Evolutionary conservation across 257 asterid species (phyloP), one percentile per base, ranked within the genome.

Genomic region (Primulina huaijiensis): DNA sequence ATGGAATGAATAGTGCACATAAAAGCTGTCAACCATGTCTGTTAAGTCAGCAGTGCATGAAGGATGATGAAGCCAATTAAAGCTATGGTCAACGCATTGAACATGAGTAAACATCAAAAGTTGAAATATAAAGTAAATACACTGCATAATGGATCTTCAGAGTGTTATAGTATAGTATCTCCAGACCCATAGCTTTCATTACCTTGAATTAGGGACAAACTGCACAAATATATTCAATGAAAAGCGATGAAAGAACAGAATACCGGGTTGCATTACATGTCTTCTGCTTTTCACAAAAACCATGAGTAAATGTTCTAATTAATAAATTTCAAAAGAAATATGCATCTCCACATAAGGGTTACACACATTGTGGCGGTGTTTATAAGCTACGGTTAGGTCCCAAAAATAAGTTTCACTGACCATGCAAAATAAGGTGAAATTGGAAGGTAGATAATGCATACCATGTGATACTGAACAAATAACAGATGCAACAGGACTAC

Each of bases 271-370:
- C 57, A 72, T 17, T 57, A 59, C 72, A 70, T 72, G 70, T 66
- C 31, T 21, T 67, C 69, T 72, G 72, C 65, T 66, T 60, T 37
- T 8, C 67, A 75, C 23, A 19, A 70, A 68, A 68, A 12, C 38
- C 34, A 40, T 57, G 65, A 23, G 65, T 35, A 8, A 33, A 11
- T 67, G 17, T 50, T 16, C 33, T 71, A 33, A 19, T 52, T 38
- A 27, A 58, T 74, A 53, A 25, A 34, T 11, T n/a, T 40, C 38
- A 10, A 30, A 53, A 38, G 19, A 17, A 46, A 37, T 60, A 43
- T 62, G 52, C 7, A 46, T 56, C 59, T n/a, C 8, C 9, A 60
- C 19, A 46, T 0, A 3, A 46, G 55, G 55, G n/a, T 43, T 3
- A 43, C 53, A 43, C 17, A 2, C 6, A 12, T 12, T 12, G 53